These are phyloP conservation scores for Sporisorium exsertum DNA, from an alignment of 1,284 basidiomycete genomes.

Conservation along the genomic window DNA sequence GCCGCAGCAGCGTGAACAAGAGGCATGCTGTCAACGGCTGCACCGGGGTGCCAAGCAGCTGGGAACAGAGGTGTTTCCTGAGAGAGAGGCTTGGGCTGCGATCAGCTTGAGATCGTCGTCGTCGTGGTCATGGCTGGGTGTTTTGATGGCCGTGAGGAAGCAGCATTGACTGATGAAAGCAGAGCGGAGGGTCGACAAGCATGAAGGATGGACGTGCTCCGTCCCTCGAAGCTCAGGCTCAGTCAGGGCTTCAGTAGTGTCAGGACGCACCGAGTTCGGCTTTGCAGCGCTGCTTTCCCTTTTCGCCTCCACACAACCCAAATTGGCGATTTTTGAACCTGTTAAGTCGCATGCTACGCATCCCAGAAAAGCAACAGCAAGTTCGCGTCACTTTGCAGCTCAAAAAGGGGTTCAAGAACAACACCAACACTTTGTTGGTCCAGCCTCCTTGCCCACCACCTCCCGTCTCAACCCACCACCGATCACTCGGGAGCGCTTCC, in stretches of 20 bases:
- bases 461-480: neutral
- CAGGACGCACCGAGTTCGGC: no score
- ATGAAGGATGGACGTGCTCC: no score
- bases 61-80: neutral
- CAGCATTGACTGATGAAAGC: neutral
- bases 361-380: neutral
- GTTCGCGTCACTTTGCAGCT: slow-evolving; percentile 12
- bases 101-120: neutral
- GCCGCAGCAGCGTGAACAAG: slow-evolving; percentile 7
- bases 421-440: slow-evolving; percentile 16
- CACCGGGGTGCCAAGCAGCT: no score
- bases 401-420: slow-evolving; percentile 11
- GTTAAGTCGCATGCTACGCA: neutral
- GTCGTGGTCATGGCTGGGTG: neutral
- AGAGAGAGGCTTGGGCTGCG: neutral
- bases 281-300: no score
- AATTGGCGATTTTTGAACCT: neutral
- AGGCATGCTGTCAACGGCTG: slow-evolving; percentile 29
- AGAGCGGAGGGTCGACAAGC: neutral
- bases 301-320: neutral
- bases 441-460: neutral
- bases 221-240: neutral
- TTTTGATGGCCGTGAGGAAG: no score
- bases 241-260: no score
- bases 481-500: neutral